Evolutionary conservation across 1,284 basidiomycete genomes (phyloP), one percentile per base, ranked within the genome.

Genomic region (Tausonia pullulans): DNA sequence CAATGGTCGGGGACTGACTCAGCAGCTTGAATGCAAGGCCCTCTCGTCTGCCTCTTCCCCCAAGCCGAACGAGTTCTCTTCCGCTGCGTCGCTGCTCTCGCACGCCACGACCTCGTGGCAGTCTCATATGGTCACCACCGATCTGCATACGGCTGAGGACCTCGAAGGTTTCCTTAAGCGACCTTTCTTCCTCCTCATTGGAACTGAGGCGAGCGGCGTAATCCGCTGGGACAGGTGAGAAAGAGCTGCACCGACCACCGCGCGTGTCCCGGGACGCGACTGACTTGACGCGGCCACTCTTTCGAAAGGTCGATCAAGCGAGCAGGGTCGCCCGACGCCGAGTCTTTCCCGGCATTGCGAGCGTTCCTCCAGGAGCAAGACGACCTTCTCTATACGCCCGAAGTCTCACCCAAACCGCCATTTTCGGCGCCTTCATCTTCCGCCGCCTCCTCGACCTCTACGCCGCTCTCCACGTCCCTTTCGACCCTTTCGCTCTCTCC

Each of bases 141-240:
- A 90, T 71, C 75, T 97, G 27, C 73, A 74, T 58, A 83, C 82
- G 0, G 76, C 77, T 44, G 67, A 67, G 0, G 80, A 83, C n/a
- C 71, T 84, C 14, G 79, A 94, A 52, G 80, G 81, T 65, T 98
- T 97, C 72, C 75, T 85, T 50, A 93, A 87, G 72, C 81, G 96
- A 8, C 95, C 95, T 0, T 98, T 92, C 74, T 93, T 97, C 73
- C 78, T 97, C 71, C 81, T 97, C 45, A 78, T 97, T 50, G 82
- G 79, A 57, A 81, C 95, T n/a, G 90, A 97, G 67, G 94, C 89
- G 0, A 93, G 94, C 0, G 71, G 95, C 40, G 73, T 85, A 41
- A 70, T 74, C 8, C 69, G 80, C 39, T 81, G 71, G 68, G 60
- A 67, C 56, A 67, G 79, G 9, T 69, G 64, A 0, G 58, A 39